A percentile compares a stretch with the other conserved stretches of the same genome.
phyloP scores from a whole-genome alignment of 2,329 filamentous ascomycete species.

The Fusarium sp. region DNA sequence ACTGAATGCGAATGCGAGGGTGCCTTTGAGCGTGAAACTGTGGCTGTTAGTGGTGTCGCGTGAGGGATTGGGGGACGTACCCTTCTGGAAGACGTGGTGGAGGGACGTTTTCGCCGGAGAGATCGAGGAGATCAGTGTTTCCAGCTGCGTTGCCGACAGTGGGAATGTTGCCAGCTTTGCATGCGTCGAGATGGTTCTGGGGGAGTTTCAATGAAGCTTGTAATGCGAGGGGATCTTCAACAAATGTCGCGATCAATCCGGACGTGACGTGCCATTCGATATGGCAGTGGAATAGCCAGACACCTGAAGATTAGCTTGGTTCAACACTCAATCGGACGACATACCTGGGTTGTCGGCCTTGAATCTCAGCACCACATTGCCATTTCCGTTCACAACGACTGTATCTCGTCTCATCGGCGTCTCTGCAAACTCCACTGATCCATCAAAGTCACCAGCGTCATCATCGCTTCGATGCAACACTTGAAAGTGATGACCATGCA shows the following conservation, averaged over 20 bases:
- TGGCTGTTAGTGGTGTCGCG: not conserved
- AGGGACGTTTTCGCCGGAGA: conserved; percentile 67
- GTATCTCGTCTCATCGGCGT: conserved; percentile 76
- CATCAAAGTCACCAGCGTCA: conserved; percentile 64
- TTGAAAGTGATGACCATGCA: conserved; percentile 83
- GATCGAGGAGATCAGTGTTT: conserved; percentile 73
- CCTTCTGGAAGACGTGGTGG: conserved; percentile 70
- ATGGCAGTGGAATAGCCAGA: conserved; percentile 83
- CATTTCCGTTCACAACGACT: conserved; percentile 69
- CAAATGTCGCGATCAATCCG: conserved; percentile 72
- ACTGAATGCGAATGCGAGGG: conserved; percentile 79
- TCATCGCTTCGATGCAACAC: conserved; percentile 69
- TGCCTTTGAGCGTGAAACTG: conserved; percentile 74
- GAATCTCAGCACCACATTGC: conserved; percentile 76
- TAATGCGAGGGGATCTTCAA: conserved; percentile 70
- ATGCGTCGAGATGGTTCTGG: conserved; percentile 65
- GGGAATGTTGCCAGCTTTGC: conserved; percentile 61
- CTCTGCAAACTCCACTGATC: conserved; percentile 58
- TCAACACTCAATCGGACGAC: not conserved
- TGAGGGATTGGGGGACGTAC: conserved; percentile 46
- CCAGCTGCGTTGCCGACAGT: conserved; percentile 78
- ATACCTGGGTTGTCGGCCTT: conserved; percentile 72
- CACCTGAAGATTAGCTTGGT: conserved; percentile 46
- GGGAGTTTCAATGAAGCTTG: conserved; percentile 71
- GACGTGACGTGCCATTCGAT: conserved; percentile 80